These are phyloP conservation scores for Thelephora terrestris DNA, from an alignment of 1,284 basidiomycete genomes.

Conservation along the genomic window DNA sequence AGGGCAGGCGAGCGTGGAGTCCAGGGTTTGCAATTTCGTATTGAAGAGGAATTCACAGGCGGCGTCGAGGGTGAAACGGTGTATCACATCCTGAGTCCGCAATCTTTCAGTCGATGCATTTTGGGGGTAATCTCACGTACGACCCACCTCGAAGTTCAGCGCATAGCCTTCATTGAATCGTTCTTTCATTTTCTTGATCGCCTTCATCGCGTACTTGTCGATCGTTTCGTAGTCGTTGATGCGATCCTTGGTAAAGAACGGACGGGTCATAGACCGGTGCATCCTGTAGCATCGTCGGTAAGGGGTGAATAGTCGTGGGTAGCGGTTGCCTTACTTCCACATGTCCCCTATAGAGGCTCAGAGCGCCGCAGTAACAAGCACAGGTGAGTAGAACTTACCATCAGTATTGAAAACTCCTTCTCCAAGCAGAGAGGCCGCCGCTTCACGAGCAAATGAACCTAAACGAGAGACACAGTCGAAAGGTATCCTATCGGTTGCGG, in stretches of 20 bases:
- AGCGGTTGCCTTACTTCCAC: conserved; percentile 26
- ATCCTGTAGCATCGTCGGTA: conserved; percentile 16
- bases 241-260: conserved; percentile 33
- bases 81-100: conserved; percentile 45
- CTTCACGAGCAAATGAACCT: conserved; percentile 11
- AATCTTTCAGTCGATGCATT: neutral
- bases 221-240: conserved; percentile 40
- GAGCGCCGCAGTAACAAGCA: neutral
- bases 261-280: conserved; percentile 36
- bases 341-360: conserved; percentile 21
- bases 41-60: conserved; percentile 66
- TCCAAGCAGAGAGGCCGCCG: conserved; percentile 27
- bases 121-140: neutral
- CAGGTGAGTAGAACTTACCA: conserved; percentile 16
- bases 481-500: neutral
- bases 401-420: conserved; percentile 39
- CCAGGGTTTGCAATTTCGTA: conserved; percentile 47
- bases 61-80: conserved; percentile 60
- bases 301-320: neutral
- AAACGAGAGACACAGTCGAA: neutral
- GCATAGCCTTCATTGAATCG: conserved; percentile 25
- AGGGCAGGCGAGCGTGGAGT: conserved; percentile 40
- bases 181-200: conserved; percentile 24
- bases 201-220: conserved; percentile 23
- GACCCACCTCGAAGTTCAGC: conserved; percentile 33